These are phyloP conservation scores for Fusarium sterilihyphosum DNA, from an alignment of 2,329 filamentous ascomycete genomes.

Conservation along the genomic window DNA sequence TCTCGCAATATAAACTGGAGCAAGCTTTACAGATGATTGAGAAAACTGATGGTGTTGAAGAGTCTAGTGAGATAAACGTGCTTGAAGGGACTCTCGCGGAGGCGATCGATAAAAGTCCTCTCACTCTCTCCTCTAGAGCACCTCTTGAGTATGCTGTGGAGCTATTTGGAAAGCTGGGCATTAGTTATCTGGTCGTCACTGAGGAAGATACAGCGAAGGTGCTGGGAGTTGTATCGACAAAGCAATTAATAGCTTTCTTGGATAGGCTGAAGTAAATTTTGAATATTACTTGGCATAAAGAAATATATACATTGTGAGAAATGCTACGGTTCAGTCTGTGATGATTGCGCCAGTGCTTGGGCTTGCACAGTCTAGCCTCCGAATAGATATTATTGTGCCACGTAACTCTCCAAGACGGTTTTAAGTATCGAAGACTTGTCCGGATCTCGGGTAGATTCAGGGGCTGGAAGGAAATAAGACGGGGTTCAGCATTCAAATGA, in stretches of 20 bases:
- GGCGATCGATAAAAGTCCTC: background rate
- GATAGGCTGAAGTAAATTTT: background rate
- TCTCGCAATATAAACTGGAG: slow-evolving; percentile 2
- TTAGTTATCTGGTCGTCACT: background rate
- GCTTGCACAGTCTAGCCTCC: no score
- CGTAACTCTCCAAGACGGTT: background rate
- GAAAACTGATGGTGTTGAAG: background rate
- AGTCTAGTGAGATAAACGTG: background rate
- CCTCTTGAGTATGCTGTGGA: slow-evolving; percentile 26
- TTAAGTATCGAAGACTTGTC: background rate
- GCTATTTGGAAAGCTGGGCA: slow-evolving; percentile 9
- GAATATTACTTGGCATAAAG: accelerated
- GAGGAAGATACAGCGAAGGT: slow-evolving; percentile 14
- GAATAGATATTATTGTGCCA: no score
- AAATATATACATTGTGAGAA: background rate
- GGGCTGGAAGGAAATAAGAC: background rate
- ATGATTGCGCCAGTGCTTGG: background rate
- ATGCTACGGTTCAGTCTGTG: accelerated
- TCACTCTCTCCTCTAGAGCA: background rate
- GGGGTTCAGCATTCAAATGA: accelerated
- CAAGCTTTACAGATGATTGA: background rate
- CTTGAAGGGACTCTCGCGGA: background rate
- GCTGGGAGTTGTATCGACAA: background rate
- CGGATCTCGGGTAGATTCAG: background rate
- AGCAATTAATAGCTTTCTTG: slow-evolving; percentile 2